Conservation (phyloP, 2,329 filamentous ascomycete genomes). For the Remersonia thermophila region DNA sequence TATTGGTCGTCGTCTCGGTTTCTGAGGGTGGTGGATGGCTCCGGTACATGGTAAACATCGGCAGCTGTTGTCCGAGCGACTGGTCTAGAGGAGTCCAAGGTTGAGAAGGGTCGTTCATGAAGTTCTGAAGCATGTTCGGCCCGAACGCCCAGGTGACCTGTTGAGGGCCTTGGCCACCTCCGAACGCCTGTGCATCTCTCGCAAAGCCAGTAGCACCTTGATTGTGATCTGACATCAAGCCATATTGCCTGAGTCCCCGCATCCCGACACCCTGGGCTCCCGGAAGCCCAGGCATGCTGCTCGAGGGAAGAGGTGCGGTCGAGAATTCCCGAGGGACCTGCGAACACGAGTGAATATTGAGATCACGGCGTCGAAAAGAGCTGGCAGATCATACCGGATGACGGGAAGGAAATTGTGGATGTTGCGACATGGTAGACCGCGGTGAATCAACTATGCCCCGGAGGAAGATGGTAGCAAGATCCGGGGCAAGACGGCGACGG, state of each 20-base stretch:
- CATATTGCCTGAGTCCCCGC: background rate
- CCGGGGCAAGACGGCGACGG: too few relatives aligned
- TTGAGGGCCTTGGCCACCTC: constrained; percentile 1
- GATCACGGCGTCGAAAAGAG: background rate
- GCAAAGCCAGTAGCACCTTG: background rate
- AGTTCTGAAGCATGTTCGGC: constrained; percentile 3
- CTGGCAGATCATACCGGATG: constrained; percentile 6
- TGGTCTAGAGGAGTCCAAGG: too few relatives aligned
- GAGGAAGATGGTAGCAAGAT: too few relatives aligned
- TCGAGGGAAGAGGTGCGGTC: constrained; percentile 1
- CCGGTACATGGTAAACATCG: constrained; percentile 2
- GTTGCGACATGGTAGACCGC: constrained; percentile 6
- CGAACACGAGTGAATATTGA: too few relatives aligned
- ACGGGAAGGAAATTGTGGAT: constrained; percentile 1
- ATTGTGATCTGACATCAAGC: background rate
- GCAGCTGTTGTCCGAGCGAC: too few relatives aligned
- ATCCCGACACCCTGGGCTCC: constrained; percentile 1
- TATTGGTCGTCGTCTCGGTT: constrained; percentile 7
- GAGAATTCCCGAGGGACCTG: background rate
- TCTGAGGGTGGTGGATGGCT: constrained; percentile 7
- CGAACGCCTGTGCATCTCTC: background rate
- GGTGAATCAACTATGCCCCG: too few relatives aligned
- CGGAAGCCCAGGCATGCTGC: constrained; percentile 3
- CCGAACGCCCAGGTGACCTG: background rate
- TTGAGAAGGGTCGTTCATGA: constrained; percentile 2